Evolutionary conservation across 495 filamentous ascomycete genomes (phyloP).

Genomic region (Hypoxylon perforatum): DNA sequence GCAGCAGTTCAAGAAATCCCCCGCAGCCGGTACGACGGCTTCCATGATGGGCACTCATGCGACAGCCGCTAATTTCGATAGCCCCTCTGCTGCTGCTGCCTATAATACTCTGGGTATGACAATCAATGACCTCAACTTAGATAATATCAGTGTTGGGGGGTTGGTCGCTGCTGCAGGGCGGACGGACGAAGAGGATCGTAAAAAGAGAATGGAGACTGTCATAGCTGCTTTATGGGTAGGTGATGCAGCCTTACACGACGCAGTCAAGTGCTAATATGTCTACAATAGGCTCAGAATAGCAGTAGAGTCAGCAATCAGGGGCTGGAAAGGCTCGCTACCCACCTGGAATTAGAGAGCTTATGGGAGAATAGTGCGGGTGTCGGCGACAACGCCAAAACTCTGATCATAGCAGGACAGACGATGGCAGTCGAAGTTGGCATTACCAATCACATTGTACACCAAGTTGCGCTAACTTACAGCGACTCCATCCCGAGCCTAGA

Average conservation of each 20-base stretch:
- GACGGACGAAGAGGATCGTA: constrained; percentile 68
- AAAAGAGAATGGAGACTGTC: constrained; percentile 64
- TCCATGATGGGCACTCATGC: constrained; percentile 48
- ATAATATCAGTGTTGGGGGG: constrained; percentile 46
- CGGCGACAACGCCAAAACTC: constrained; percentile 58
- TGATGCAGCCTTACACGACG: constrained; percentile 30
- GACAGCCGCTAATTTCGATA: constrained; percentile 61
- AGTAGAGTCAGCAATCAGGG: constrained; percentile 81
- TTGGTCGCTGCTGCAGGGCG: constrained; percentile 47
- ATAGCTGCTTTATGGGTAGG: constrained; percentile 58
- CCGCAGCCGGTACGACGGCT: constrained; percentile 50
- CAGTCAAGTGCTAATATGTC: constrained; percentile 4
- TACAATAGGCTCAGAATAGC: constrained; percentile 47
- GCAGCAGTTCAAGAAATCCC: constrained; percentile 67
- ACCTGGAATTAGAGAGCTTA: constrained; percentile 76
- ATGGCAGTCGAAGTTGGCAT: constrained; percentile 67
- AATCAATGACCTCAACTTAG: constrained; percentile 55
- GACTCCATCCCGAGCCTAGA: constrained; percentile 59
- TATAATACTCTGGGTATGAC: constrained; percentile 57
- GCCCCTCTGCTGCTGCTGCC: constrained; percentile 62
- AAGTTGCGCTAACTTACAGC: constrained; percentile 57
- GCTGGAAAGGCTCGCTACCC: constrained; percentile 77
- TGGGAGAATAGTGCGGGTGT: constrained; percentile 68
- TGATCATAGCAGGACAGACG: constrained; percentile 76
- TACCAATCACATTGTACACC: constrained; percentile 61